Evolutionary conservation across 768 basidiomycete species (phyloP), one percentile per base, ranked within the genome.

Genomic region (Candolleomyces efflorescens): DNA sequence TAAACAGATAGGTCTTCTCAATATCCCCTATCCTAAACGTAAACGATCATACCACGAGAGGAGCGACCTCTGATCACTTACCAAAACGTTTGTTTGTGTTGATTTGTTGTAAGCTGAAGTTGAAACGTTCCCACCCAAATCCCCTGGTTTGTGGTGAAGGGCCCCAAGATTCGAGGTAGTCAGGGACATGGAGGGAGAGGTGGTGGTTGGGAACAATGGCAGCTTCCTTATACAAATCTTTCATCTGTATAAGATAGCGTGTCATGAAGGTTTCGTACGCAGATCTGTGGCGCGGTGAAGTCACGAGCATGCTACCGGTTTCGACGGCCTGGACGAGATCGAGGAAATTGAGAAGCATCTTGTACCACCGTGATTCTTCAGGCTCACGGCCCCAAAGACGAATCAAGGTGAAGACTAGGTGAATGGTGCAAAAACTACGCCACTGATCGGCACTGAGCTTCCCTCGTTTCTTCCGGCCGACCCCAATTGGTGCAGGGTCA

Each of bases 381-480:
- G 22, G 26, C 17, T 32, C 27, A 4, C 49, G 20, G 0, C 67
- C 64, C 75, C 75, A 78, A 0, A 74, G 59, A 10, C 71, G 64
- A 15, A 73, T 67, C 3, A 78, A 62, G 2, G 72, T 73, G 38
- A 76, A 65, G 0, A 66, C 62, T 0, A 76, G 55, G 54, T 73
- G 68, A 13, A 77, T 64, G 0, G 66, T 65, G 56, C 69, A 70
- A 4, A 68, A 58, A 2, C 65, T 65, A 3, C 70, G 52, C 70
- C 72, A 77, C 27, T 78, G 68, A 44, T 75, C 68, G 0, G 73
- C 73, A n/a, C 62, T 67, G 3, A 72, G 66, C 45, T 72, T 72
- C n/a, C 70, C 70, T 2, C 63, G 53, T 51, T 66, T 9, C 24
- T 54, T n/a, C 43, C 63, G 64, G 6, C 69, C 61, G 66, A 60